Percentiles rank a stretch among this genome's conserved stretches.
Evolutionary conservation across 2,329 filamentous ascomycete species (phyloP).

Genomic region (Phaeoacremonium minimum): DNA sequence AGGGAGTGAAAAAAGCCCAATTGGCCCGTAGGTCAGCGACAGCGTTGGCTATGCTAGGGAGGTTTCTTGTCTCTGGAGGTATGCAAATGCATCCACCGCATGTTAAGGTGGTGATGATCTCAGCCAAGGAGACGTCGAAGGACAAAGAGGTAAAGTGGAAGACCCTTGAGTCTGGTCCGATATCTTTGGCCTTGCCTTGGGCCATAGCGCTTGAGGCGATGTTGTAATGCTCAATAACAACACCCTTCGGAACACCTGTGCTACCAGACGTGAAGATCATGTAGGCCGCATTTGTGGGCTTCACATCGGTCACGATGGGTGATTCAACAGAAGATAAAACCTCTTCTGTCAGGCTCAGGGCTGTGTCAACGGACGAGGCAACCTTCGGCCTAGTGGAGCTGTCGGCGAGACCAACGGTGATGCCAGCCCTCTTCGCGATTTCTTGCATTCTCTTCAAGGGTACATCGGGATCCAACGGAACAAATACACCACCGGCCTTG

Average conservation of each 20-base stretch:
- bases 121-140: slow-evolving; percentile 22
- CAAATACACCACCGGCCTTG: no score
- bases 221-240: slow-evolving; percentile 21
- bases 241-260: slow-evolving; percentile 42
- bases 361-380: no score
- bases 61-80: slow-evolving; percentile 30
- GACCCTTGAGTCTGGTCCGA: slow-evolving; percentile 17
- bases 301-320: no score
- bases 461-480: no score
- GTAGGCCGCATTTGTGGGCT: slow-evolving; percentile 3
- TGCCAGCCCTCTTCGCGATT: no score
- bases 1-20: slow-evolving; percentile 6
- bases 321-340: no score
- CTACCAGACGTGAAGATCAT: slow-evolving; percentile 47
- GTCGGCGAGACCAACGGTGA: no score
- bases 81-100: slow-evolving; percentile 25
- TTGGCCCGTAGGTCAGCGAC: slow-evolving; percentile 13
- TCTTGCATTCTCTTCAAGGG: no score
- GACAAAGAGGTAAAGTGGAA: slow-evolving; percentile 26
- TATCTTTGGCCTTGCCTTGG: no score
- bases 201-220: no score
- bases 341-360: no score
- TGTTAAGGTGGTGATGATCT: slow-evolving; percentile 11
- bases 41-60: slow-evolving; percentile 24
- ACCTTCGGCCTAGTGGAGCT: no score